These are phyloP conservation scores for Trametes maxima DNA, from an alignment of 768 basidiomycete genomes.

Conservation along the genomic window DNA sequence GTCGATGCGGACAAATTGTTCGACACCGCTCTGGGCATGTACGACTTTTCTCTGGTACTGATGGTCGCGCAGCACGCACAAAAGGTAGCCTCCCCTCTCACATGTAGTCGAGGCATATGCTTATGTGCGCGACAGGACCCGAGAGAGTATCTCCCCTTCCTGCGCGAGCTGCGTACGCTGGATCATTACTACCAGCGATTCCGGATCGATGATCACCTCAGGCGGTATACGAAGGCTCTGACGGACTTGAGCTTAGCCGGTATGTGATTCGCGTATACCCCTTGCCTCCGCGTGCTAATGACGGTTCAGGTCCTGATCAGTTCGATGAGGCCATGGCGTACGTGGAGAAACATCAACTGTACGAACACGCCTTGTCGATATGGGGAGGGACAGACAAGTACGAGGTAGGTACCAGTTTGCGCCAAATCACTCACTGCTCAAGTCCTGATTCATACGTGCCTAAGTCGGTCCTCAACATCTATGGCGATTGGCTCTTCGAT, in stretches of 20 bases:
- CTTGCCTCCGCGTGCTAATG: neutral
- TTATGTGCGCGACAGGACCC: constrained; percentile 70
- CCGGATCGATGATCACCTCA: constrained; percentile 91
- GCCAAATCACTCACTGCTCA: neutral
- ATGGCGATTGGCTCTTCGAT: constrained; percentile 89
- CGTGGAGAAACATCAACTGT: constrained; percentile 75
- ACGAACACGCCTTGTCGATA: constrained; percentile 70
- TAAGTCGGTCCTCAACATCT: constrained; percentile 69
- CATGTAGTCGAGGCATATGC: neutral
- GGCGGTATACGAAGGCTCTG: constrained; percentile 74
- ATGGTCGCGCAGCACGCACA: constrained; percentile 98
- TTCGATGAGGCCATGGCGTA: constrained; percentile 85
- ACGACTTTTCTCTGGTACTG: constrained; percentile 93
- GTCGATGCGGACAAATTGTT: constrained; percentile 91
- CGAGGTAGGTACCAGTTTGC: constrained; percentile 48
- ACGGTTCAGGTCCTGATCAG: constrained; percentile 53
- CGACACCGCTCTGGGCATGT: constrained; percentile 97
- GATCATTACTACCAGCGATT: constrained; percentile 85
- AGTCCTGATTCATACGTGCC: neutral
- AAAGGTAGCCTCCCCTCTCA: constrained; percentile 56
- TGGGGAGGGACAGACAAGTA: constrained; percentile 71
- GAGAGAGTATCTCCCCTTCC: constrained; percentile 95
- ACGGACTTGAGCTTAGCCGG: constrained; percentile 75
- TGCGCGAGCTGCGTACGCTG: constrained; percentile 81
- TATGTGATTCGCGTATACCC: constrained; percentile 30